phyloP scores from a whole-genome alignment of 1,139 yeast genomes.

The Nadsonia commutata region DNA sequence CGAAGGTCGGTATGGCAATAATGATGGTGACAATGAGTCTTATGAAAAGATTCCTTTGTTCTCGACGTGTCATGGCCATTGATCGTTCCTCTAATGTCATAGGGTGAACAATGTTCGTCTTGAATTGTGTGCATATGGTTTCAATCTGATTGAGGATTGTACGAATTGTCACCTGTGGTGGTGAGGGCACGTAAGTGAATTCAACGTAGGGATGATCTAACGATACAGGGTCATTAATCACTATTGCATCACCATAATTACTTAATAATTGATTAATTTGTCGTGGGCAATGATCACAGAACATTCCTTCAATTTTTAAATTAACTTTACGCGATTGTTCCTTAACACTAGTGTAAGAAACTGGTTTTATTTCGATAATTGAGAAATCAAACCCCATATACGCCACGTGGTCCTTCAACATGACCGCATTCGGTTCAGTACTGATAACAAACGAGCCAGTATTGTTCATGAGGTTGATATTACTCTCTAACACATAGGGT shows the following conservation, averaged over 20 bases:
- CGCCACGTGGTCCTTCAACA: conserved; percentile 37
- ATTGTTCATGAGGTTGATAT: conserved; percentile 44
- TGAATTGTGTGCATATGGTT: conserved; percentile 32
- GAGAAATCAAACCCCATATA: conserved; percentile 49
- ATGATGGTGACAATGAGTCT: conserved; percentile 37
- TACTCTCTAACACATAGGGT: conserved; percentile 39
- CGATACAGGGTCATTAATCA: conserved; percentile 40
- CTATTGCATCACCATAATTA: conserved; percentile 42
- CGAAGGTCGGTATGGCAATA: conserved; percentile 53
- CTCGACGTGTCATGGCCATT: conserved; percentile 34
- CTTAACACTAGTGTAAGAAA: conserved; percentile 10
- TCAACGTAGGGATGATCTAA: conserved; percentile 41
- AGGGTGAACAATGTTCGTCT: conserved; percentile 41
- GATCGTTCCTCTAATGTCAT: conserved; percentile 52
- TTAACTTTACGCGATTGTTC: conserved; percentile 37
- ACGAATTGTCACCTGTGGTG: conserved; percentile 37
- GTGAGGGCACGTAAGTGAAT: conserved; percentile 49
- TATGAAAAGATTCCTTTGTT: conserved; percentile 31
- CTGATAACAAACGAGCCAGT: conserved; percentile 41
- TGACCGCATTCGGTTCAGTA: conserved; percentile 20
- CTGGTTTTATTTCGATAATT: conserved; percentile 9
- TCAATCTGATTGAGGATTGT: conserved; percentile 36
- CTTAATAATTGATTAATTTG: conserved; percentile 35
- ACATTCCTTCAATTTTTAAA: conserved; percentile 53
- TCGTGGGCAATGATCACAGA: conserved; percentile 54